Base-by-base conservation (phyloP, 768 basidiomycete species). In the Amanita exitialis region DNA sequence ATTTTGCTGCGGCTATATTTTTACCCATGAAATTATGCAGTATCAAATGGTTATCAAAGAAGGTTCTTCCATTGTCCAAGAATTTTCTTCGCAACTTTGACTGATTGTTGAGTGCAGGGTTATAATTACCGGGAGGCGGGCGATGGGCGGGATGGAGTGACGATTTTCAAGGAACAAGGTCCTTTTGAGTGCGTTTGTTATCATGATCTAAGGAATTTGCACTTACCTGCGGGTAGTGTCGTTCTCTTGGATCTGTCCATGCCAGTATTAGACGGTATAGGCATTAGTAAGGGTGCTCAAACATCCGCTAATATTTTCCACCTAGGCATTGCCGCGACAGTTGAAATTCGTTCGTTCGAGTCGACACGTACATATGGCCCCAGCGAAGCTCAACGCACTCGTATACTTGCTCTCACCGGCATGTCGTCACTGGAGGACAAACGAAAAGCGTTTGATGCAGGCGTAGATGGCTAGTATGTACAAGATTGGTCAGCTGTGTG, bases 401-500 rank as follows among this genome's bases (percentile, higher is more conserved):
- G 81, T 52, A 93, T 96, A 47, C 71, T 96, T 42, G 94, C 93
- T 3, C 69, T 97, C 52, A 96, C 93, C 1, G 94, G 94, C 18
- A 86, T 91, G 82, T 94, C 94, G 15, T 90, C 93, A 6, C 66
- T 88, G 4, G 94, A 96, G 62, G 91, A 97, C 64, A 95, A 94
- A 64, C 77, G 89, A 20, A 76, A 80, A 57, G 94, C 94, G 0
- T 95, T 95, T 56, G 84, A 89, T 41, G 89, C 88, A 47, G 94
- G 94, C 0, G 91, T 97, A 46, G 90, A 96, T 57, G 93, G 94
- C 69, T 95, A 95, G 91, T 94, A 61, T 56, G 90, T 82, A 6
- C 41, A 28, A n/a, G 20, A 21, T 13, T 20, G 16, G 27, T 10
- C 25, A 23, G 32, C 44, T 25, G 23, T 42, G 38, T 35, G 27